These are phyloP conservation scores for Epichloe sp. DNA, from an alignment of 2,329 filamentous ascomycete species.

Conservation along the genomic window DNA sequence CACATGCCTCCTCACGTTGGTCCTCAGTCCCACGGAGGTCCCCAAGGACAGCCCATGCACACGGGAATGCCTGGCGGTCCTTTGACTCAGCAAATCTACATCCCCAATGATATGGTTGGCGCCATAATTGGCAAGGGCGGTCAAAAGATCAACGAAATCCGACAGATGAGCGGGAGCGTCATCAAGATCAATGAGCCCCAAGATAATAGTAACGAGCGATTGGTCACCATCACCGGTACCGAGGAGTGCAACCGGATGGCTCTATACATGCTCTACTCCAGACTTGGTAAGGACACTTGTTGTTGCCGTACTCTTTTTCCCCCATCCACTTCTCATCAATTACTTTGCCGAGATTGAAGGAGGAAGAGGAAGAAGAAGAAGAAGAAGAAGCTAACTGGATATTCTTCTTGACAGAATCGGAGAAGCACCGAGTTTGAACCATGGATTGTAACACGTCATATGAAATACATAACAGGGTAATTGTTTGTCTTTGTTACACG, in stretches of 20 bases:
- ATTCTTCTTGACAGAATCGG: slow-evolving; percentile 23
- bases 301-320: background rate
- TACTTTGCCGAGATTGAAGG: background rate
- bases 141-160: slow-evolving; percentile 98
- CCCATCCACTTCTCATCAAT: background rate
- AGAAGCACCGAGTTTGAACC: slow-evolving; percentile 29
- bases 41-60: slow-evolving; percentile 63
- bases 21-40: slow-evolving; percentile 45
- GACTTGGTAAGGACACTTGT: slow-evolving; percentile 55
- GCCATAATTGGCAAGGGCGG: slow-evolving; percentile 98
- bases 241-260: slow-evolving; percentile 99
- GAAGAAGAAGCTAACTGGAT: background rate
- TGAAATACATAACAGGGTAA: background rate
- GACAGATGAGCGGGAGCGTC: slow-evolving; percentile 90
- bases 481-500: background rate
- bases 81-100: slow-evolving; percentile 95
- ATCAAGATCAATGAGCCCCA: slow-evolving; percentile 99
- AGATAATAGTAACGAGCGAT: slow-evolving; percentile 94
- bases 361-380: background rate
- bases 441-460: slow-evolving; percentile 1
- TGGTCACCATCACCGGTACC: slow-evolving; percentile 94
- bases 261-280: slow-evolving; percentile 97
- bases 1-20: slow-evolving; percentile 49
- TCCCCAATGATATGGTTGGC: slow-evolving; percentile 98
- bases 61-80: slow-evolving; percentile 47